Evolutionary conservation across 2,329 filamentous ascomycete genomes (phyloP).

Genomic region (Penicillium sp.): DNA sequence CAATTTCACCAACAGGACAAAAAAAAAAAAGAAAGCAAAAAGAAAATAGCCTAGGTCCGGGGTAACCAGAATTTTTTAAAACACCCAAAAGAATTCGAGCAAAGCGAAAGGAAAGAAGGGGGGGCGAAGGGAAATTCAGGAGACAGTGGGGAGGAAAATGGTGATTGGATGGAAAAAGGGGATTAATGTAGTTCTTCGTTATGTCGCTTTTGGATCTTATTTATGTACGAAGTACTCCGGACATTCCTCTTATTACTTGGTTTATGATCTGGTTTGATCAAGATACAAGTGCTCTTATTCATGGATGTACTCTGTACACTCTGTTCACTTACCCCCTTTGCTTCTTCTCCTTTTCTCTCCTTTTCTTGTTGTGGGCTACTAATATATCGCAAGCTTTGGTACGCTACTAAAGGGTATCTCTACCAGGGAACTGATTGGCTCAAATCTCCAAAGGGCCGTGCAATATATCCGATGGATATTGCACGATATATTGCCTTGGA

Average conservation of each 20-base stretch:
- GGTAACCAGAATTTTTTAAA: not conserved
- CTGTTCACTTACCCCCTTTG: not conserved
- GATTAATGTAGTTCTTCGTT: not conserved
- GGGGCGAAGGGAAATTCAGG: slow-evolving; percentile 15
- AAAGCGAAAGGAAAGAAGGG: slow-evolving; percentile 9
- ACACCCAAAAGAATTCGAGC: not conserved
- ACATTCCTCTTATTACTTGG: not conserved
- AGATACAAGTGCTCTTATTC: too few relatives aligned
- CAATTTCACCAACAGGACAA: slow-evolving; percentile 2
- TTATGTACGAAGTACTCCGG: not conserved
- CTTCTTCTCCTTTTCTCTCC: not conserved
- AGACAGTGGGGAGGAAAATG: slow-evolving; percentile 10
- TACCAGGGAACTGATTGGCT: slow-evolving; percentile 15
- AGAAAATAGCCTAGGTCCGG: slow-evolving; percentile 1
- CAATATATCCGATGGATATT: slow-evolving; percentile 2
- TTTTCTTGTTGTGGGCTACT: slow-evolving; percentile 1
- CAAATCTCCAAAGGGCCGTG: slow-evolving; percentile 3
- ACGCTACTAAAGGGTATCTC: slow-evolving; percentile 16
- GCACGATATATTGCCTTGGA: not conserved
- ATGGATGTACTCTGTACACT: not conserved
- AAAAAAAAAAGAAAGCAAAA: not conserved
- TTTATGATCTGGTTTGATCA: too few relatives aligned
- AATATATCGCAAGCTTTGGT: slow-evolving; percentile 19
- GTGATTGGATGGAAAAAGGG: slow-evolving; percentile 14
- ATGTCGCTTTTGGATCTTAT: not conserved